Base-by-base conservation (phyloP, 495 filamentous ascomycete genomes). In the Tetracladium marchalianum region DNA sequence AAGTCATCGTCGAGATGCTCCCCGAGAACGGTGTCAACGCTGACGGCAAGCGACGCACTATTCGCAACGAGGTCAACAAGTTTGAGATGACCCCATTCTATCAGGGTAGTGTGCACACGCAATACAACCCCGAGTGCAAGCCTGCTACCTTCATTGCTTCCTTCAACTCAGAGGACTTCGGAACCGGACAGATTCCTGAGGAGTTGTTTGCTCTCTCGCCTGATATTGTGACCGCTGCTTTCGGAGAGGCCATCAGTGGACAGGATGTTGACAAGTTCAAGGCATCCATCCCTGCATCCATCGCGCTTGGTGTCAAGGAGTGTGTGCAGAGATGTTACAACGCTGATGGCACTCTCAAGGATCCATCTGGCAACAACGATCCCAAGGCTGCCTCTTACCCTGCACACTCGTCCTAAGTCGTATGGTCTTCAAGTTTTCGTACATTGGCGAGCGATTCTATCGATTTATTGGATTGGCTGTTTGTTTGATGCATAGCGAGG, bases 81-180 rank as follows among this genome's bases (percentile, higher is more conserved):
- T 64, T 58, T 47, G 57, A 66, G 47, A 69, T 62, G 53, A 62
- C 62, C 15, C 55, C 68, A 4, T 67, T 72, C 53, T 69, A 66
- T 17, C 58, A 64, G 44, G 71, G 70, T 15, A 48, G 44, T 11
- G 59, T 73, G 35, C 71, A 75, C 49, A 69, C 62, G 38, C 66
- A 75, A 51, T 59, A 68, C 56, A 75, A 75, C 56, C 60, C 62
- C 7, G 56, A 53, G 17, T 75, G 71, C 52, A 53, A 55, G 35
- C 50, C 53, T 17, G 64, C 67, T 1, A 54, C 55, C 0, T 68
- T 67, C 46, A 62, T 71, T 8, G 69, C 69, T 0, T 47, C 52
- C 11, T 66, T 75, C 46, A 60, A 61, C 38, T 55, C 40, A 33
- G 64, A 72, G 35, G 71, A 75, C 27, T 56, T 65, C 56, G 44